Evolutionary conservation across 306 rosid species (phyloP).

Genomic region (Glycine soja): DNA sequence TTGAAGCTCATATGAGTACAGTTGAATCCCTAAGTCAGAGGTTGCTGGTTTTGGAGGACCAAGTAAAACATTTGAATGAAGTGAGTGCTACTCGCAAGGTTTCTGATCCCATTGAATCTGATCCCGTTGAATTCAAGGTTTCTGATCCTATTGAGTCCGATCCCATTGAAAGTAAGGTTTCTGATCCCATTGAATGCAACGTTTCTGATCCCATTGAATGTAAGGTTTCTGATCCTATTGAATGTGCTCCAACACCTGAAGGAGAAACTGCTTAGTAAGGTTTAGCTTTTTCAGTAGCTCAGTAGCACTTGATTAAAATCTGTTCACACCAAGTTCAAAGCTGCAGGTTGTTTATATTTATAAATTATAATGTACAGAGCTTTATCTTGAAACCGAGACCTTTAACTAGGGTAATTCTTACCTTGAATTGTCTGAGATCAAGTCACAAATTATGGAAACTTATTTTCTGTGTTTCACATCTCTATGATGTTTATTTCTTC

Average conservation of each 20-base stretch:
- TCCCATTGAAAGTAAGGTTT: no score
- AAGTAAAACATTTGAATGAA: slow-evolving; percentile 62
- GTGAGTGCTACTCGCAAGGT: slow-evolving; percentile 51
- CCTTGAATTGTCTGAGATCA: slow-evolving; percentile 18
- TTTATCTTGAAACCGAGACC: slow-evolving; percentile 26
- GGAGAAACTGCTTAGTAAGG: slow-evolving; percentile 50
- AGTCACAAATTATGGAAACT: slow-evolving; percentile 41
- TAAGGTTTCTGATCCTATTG: slow-evolving; percentile 43
- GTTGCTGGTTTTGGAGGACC: slow-evolving; percentile 56
- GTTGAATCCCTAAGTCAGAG: slow-evolving; percentile 54
- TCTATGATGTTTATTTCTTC: not conserved
- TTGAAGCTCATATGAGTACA: slow-evolving; percentile 50
- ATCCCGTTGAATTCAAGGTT: no score
- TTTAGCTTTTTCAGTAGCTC: slow-evolving; percentile 30
- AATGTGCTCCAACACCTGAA: slow-evolving; percentile 52
- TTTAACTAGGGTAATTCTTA: slow-evolving; percentile 31
- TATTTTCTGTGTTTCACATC: slow-evolving; percentile 22
- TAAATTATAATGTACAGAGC: slow-evolving; percentile 39
- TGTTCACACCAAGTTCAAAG: slow-evolving; percentile 33
- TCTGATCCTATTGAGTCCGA: no score
- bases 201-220: no score
- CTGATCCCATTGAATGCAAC: no score
- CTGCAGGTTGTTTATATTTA: slow-evolving; percentile 32
- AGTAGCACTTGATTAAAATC: not conserved
- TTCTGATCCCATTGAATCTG: slow-evolving; percentile 10